Percentiles rank a stretch among this genome's conserved stretches.
Evolutionary conservation across 2,329 filamentous ascomycete genomes (phyloP).

Genomic region (Fusarium sp.): DNA sequence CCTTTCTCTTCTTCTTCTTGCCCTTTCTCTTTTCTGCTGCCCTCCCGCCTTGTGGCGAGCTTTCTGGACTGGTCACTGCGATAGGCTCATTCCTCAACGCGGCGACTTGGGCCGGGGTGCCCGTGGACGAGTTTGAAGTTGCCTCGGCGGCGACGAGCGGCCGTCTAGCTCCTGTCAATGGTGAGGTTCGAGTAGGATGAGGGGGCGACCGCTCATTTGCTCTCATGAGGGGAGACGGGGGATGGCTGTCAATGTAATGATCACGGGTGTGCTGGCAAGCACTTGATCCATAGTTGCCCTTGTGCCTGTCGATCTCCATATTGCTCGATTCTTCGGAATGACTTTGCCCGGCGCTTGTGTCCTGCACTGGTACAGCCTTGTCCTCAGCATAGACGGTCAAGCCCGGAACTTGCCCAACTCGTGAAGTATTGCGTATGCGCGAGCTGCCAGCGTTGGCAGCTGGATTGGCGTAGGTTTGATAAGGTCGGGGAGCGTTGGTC

Average conservation of each 20-base stretch:
- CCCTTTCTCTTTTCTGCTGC: slow-evolving; percentile 65
- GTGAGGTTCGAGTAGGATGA: slow-evolving; percentile 80
- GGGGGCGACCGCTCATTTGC: slow-evolving; percentile 81
- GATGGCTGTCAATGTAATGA: slow-evolving; percentile 52
- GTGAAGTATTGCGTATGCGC: slow-evolving; percentile 32
- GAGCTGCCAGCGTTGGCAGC: slow-evolving; percentile 18
- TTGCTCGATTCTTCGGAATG: slow-evolving; percentile 60
- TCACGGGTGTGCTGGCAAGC: slow-evolving; percentile 38
- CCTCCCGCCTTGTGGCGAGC: slow-evolving; percentile 69
- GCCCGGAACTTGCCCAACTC: slow-evolving; percentile 50
- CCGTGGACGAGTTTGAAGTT: slow-evolving; percentile 42
- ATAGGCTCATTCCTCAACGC: slow-evolving; percentile 68
- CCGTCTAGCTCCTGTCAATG: slow-evolving; percentile 65
- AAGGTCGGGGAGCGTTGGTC: slow-evolving; percentile 19
- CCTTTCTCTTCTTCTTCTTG: slow-evolving; percentile 69
- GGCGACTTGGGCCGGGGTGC: slow-evolving; percentile 68
- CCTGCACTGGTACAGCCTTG: slow-evolving; percentile 36
- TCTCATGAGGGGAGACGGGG: slow-evolving; percentile 76
- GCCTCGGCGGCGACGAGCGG: slow-evolving; percentile 30
- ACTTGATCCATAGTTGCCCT: slow-evolving; percentile 26
- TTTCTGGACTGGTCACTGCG: slow-evolving; percentile 71
- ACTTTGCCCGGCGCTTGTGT: slow-evolving; percentile 59
- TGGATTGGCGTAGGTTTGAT: slow-evolving; percentile 24
- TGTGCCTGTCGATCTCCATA: slow-evolving; percentile 43
- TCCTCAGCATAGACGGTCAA: slow-evolving; percentile 49